A percentile compares a stretch with the other conserved stretches of the same genome.
These are phyloP conservation scores for Microdochium trichocladiopsis DNA, from an alignment of 2,329 filamentous ascomycete species.

Conservation along the genomic window DNA sequence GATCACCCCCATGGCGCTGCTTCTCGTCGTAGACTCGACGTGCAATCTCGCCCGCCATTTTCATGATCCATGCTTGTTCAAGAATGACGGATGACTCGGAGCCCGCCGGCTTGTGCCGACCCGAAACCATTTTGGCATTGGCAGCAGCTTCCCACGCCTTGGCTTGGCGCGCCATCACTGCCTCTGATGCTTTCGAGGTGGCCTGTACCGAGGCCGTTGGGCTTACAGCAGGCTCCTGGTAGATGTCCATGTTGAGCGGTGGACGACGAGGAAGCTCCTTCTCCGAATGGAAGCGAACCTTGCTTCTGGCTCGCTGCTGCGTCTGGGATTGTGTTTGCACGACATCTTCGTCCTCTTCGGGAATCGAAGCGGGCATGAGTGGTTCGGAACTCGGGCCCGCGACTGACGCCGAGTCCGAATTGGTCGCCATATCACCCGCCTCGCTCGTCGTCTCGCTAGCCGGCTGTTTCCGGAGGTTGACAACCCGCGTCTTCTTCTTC, in stretches of 20 bases:
- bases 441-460: conserved; percentile 44
- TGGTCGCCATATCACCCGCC: conserved; percentile 30
- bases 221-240: conserved; percentile 13
- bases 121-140: conserved; percentile 21
- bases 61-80: conserved; percentile 81
- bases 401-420: conserved; percentile 48
- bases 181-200: conserved; percentile 1
- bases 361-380: conserved; percentile 45
- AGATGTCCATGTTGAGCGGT: conserved; percentile 24
- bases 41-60: conserved; percentile 91
- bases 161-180: conserved; percentile 4
- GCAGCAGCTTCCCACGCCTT: conserved; percentile 13
- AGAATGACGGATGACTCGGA: conserved; percentile 56
- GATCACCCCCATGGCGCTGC: conserved; percentile 36
- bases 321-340: conserved; percentile 13
- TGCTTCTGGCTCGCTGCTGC: conserved; percentile 19
- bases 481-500: conserved; percentile 78
- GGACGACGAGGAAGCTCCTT: conserved; percentile 20
- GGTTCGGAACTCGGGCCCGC: conserved; percentile 56
- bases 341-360: conserved; percentile 50
- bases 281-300: conserved; percentile 33
- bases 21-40: conserved; percentile 85
- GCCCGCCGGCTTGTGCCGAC: conserved; percentile 22
- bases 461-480: conserved; percentile 63
- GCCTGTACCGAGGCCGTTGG: neutral